Base-by-base conservation (phyloP, 257 asterid species). In the Perilla frutescens region DNA sequence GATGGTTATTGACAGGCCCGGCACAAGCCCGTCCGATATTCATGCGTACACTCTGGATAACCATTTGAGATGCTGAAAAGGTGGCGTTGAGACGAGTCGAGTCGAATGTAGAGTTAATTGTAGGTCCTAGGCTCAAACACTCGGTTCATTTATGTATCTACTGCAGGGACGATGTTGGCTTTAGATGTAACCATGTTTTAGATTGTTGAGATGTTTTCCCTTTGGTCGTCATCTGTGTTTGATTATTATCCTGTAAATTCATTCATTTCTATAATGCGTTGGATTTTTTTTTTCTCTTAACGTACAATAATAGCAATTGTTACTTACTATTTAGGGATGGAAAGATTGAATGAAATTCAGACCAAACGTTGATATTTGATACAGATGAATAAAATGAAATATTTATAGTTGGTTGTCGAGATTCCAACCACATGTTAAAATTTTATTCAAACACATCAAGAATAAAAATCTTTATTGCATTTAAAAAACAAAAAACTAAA, bases 21-120 rank as follows among this genome's bases (percentile, higher is more conserved):
- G 97, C 2, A 89, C 97, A 31, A 85, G 96, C 79, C 97, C 98
- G 45, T 86, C 94, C 34, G 97, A 88, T 50, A 94, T 94, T 73
- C 86, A 74, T 39, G 96, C 96, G 63, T 87, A 89, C 87, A 87
- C 93, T 9, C 80, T 94, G 12, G 95, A 91, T 66, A 80, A 84
- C 72, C 97, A 94, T 77, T 64, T 91, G 81, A 74, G 70, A 55
- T 86, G 88, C 71, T 90, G 84, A 87, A 45, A 43, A 57, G 40
- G 12, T 15, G 56, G 26, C 8, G 2, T 41, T 8, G 8, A 36
- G 26, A 20, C 26, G 26, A 20, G 62, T 44, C 26, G 7, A 45
- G 51, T 8, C 58, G 36, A 65, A 76, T 57, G 54, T 70, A 64
- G 59, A 72, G 74, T 62, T 55, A 9, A 37, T 32, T 68, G 53